Conservation (phyloP, 495 filamentous ascomycete species). For the Aspergillus nidulans region DNA sequence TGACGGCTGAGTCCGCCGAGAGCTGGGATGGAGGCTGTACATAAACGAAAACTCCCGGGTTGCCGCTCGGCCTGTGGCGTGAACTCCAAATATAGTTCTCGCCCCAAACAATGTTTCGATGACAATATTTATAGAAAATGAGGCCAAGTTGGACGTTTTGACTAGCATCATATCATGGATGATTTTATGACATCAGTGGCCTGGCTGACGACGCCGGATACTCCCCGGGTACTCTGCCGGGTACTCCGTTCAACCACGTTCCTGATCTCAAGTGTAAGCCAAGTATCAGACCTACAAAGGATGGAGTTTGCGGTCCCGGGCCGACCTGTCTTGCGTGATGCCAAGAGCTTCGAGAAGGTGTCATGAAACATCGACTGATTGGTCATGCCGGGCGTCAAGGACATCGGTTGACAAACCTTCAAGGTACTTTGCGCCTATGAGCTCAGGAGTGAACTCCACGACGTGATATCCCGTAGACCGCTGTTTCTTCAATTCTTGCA, state of each 20-base stretch:
- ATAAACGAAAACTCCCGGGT: background rate
- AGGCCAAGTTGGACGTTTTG: background rate
- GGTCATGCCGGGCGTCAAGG: background rate
- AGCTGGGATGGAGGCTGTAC: background rate
- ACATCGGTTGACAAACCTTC: background rate
- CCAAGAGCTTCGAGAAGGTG: slow-evolving; percentile 5
- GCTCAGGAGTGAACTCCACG: background rate
- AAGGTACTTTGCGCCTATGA: no score
- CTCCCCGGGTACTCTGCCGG: background rate
- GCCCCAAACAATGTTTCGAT: background rate
- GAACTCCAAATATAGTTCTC: background rate
- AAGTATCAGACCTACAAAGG: background rate
- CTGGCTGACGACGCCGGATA: background rate
- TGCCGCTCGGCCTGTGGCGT: background rate
- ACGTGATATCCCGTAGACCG: no score
- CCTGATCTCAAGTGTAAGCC: background rate
- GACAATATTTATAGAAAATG: background rate
- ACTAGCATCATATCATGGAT: background rate
- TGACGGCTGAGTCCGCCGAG: background rate
- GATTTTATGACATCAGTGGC: background rate
- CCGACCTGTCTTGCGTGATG: background rate
- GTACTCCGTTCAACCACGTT: background rate
- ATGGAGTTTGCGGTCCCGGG: background rate
- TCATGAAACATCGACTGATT: slow-evolving; percentile 1
- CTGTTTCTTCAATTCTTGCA: background rate